Percentiles rank a stretch among this genome's conserved stretches.
These are phyloP conservation scores for Medicago lupulina DNA, from an alignment of 306 rosid genomes.

Conservation along the genomic window DNA sequence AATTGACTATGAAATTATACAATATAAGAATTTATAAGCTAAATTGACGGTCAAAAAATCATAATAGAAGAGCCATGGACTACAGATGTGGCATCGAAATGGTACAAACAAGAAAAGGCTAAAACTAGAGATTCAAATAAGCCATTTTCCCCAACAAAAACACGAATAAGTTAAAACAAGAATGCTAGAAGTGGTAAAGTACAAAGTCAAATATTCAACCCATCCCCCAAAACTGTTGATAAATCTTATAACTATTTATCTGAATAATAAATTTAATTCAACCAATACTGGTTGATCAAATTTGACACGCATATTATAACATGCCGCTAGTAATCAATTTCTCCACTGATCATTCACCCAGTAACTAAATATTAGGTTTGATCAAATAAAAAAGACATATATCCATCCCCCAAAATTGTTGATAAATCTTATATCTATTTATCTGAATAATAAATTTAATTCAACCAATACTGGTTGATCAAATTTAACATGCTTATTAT, in stretches of 20 bases:
- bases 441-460: conserved; percentile 9
- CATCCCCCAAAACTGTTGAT: conserved; percentile 20
- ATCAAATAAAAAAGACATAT: conserved; percentile 20
- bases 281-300: conserved; percentile 4
- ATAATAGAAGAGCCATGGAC: conserved; percentile 26
- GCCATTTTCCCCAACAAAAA: conserved; percentile 8
- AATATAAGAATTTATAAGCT: conserved; percentile 48
- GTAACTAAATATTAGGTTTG: conserved; percentile 26
- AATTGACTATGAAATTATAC: conserved; percentile 81
- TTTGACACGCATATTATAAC: conserved; percentile 22
- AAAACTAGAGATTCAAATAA: conserved; percentile 37
- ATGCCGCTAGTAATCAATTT: conserved; percentile 26
- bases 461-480: conserved; percentile 14
- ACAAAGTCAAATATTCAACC: conserved; percentile 2
- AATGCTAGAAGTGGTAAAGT: neutral
- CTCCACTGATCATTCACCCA: conserved; percentile 20
- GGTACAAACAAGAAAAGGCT: conserved; percentile 18
- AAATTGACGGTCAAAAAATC: conserved; percentile 18
- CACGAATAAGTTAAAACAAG: conserved; percentile 3
- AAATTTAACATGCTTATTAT: conserved; percentile 13
- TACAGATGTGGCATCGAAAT: conserved; percentile 28
- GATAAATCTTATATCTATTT: conserved; percentile 27
- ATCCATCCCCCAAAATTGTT: conserved; percentile 20
- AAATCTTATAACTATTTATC: conserved; percentile 24
- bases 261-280: conserved; percentile 13